Evolutionary conservation across 1,284 basidiomycete species (phyloP), one percentile per base, ranked within the genome.

Genomic region (Sanghuangporus weigelae): DNA sequence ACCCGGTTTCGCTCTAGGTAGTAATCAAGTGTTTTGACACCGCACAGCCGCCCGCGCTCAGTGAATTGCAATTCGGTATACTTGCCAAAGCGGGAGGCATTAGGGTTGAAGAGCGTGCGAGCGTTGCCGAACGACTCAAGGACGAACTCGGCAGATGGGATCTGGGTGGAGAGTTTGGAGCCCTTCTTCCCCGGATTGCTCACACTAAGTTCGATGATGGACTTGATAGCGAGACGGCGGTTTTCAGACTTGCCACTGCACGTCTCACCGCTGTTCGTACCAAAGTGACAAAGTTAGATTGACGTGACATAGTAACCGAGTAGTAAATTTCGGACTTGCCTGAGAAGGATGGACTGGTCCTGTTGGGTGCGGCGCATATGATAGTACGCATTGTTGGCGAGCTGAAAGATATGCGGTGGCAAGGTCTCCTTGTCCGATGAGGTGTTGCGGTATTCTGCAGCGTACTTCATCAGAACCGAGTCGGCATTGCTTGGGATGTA

Each of bases 1-100:
- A 96, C 92, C 16, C 93, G 85, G 64, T 89, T 90, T 53, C 92
- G 84, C 75, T 99, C 95, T 63, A 99, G 84, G 77, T 96, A 98
- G 78, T 99, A 99, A 72, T 98, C 95, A 68, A 98, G 87, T 0
- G 93, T 96, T 76, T 98, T 99, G 72, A 95, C 79, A 68, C 97
- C 96, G 60, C 84, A 87, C 0, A 99, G 78, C 11, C 93, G 84
- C 7, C 96, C 96, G 57, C 92, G 89, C 26, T 97, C 95, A 56
- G 83, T 89, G 77, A 96, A 96, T 76, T 98, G 95, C 1, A 98
- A 82, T 73, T 98, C 96, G 48, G 93, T 94, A 74, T 97, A 96
- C 75, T 93, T 95, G 65, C 93, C 93, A 72, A 93, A 94, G 48
- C 93, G 87, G 31, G 93, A 96, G 7, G 95, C 94, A 69, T 96